Base-by-base conservation (phyloP, 2,329 filamentous ascomycete species). In the Microdochium nivale region DNA sequence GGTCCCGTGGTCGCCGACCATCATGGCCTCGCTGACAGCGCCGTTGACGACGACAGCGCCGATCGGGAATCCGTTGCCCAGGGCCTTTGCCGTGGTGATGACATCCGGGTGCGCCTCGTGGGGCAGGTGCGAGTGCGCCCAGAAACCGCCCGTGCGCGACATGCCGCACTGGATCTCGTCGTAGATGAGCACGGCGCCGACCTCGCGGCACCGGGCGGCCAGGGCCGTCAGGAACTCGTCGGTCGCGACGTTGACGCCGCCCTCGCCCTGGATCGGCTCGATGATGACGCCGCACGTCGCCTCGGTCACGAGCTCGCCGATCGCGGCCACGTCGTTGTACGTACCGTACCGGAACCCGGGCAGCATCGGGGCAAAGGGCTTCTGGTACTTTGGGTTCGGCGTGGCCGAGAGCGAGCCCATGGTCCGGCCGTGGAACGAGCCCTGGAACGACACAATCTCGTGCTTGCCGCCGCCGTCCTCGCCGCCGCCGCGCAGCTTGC, bases 151-250 rank as follows among this genome's bases (percentile, higher is more conserved):
- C 1, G 94, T 97, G 50, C 94, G 85, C 25, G 85, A 83, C 32
- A 99, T 76, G 50, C 94, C 94, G 67, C 90, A 96, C 71, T 99
- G 94, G 56, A 99, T 99, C 75, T 99, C 94, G 63, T 99, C 94
- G 68, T 94, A 92, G 64, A 96, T 87, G 52, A 99, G 74, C 3
- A 97, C 82, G 1, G 92, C 91, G 49, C 89, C 90, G 30, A 96
- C 90, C 60, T 90, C 86, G 52, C 84, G 86, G 69, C 91, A 96
- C 53, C 91, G 82, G 64, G 80, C 80, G 53, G 90, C 89, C n/a
- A 99, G 79, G 1, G 90, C 87, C 24, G 83, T 68, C 24, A 99
- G 77, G 69, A 97, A 99, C 58, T 90, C 88, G 3, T 87, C 82
- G 1, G 80, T 86, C 2, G 89, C 94, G 11, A 88, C 83, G 60